These are phyloP conservation scores for Leucosporidium creatinivorum DNA, from an alignment of 768 basidiomycete species.

Conservation along the genomic window DNA sequence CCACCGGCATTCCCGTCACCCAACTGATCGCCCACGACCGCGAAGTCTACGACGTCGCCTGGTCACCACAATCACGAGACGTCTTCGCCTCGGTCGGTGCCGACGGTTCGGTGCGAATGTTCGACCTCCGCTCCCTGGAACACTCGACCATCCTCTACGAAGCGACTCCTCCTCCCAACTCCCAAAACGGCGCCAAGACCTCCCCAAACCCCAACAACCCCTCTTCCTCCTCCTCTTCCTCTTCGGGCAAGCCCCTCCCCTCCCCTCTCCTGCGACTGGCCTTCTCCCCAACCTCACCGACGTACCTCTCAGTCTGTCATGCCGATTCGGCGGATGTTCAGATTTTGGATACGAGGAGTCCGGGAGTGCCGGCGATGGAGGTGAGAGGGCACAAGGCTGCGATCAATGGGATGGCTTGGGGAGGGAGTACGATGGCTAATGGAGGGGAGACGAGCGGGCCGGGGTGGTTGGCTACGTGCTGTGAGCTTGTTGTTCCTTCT, in stretches of 20 bases:
- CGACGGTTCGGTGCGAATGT: conserved; percentile 90
- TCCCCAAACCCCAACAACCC: background rate
- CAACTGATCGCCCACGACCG: conserved; percentile 89
- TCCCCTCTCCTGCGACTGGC: conserved; percentile 74
- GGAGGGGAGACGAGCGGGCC: conserved; percentile 79
- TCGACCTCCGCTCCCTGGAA: conserved; percentile 90
- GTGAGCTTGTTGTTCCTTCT: conserved; percentile 3
- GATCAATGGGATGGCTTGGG: conserved; percentile 86
- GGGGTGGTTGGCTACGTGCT: conserved; percentile 49
- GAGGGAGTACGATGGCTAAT: conserved; percentile 54
- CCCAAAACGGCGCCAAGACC: background rate
- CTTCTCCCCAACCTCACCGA: conserved; percentile 83
- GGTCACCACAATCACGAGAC: conserved; percentile 82
- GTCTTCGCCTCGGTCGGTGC: conserved; percentile 98
- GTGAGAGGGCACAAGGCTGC: conserved; percentile 71
- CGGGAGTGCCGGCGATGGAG: conserved; percentile 90
- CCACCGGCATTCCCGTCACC: conserved; percentile 84
- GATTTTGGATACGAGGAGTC: conserved; percentile 93
- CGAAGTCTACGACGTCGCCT: conserved; percentile 96
- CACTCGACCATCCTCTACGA: conserved; percentile 98
- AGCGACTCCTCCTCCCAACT: conserved; percentile 37
- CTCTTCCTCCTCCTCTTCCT: conserved; percentile 24
- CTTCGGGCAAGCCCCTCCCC: conserved; percentile 48
- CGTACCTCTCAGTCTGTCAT: conserved; percentile 96
- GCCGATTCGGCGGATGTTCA: conserved; percentile 83